Percentiles rank a stretch among this genome's conserved stretches.
Conservation (phyloP, 2,329 filamentous ascomycete species). For the Penicillium psychrosexuale region DNA sequence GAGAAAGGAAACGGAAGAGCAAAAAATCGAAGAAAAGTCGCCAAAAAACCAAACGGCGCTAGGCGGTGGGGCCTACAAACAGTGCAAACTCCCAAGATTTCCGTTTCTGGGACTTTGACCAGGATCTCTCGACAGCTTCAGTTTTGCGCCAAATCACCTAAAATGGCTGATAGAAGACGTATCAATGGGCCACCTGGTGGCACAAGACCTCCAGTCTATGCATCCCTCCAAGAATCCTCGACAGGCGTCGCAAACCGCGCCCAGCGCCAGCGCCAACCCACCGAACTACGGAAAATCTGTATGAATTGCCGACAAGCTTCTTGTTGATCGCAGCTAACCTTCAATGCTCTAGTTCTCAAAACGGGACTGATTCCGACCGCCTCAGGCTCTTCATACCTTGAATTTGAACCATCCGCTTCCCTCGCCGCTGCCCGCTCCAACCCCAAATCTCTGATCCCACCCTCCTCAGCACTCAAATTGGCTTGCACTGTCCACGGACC, state of each 20-base stretch:
- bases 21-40: constrained; percentile 16
- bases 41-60: constrained; percentile 20
- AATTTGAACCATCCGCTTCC: constrained; percentile 51
- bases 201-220: constrained; percentile 72
- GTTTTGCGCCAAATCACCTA: constrained; percentile 7
- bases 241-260: constrained; percentile 50
- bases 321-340: constrained; percentile 17
- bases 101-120: constrained; percentile 28
- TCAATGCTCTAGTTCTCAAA: constrained; percentile 65
- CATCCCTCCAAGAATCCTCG: constrained; percentile 42
- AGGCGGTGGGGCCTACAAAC: constrained; percentile 33
- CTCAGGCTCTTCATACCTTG: constrained; percentile 75
- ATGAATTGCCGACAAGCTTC: constrained; percentile 39
- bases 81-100: constrained; percentile 41
- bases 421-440: constrained; percentile 44
- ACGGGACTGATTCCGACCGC: constrained; percentile 91
- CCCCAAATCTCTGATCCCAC: constrained; percentile 49
- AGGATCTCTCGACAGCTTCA: constrained; percentile 9
- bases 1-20: constrained; percentile 17
- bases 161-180: constrained; percentile 67
- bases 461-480: constrained; percentile 74
- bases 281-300: constrained; percentile 84
- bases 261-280: constrained; percentile 58
- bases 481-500: constrained; percentile 92
- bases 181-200: constrained; percentile 82